Base-by-base conservation (phyloP, 1,284 basidiomycete species). In the Trichosporon ovoides region DNA sequence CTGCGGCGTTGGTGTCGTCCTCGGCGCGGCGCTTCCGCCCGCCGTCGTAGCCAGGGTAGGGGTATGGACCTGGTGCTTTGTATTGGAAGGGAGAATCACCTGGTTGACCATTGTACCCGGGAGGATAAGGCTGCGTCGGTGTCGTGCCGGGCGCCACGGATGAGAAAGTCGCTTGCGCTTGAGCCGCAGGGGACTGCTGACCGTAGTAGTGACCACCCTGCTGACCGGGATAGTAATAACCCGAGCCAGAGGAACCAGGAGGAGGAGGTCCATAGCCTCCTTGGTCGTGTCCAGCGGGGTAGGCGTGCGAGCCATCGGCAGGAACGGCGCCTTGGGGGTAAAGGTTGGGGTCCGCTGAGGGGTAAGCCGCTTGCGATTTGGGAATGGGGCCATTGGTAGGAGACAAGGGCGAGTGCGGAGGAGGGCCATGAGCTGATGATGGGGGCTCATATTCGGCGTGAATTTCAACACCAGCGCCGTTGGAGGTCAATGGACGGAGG, bases 11-110 rank as follows among this genome's bases (percentile, higher is more conserved):
- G 12, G 61, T 59, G 28, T 61, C 63, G 16, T 72, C 70, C 38
- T 71, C 68, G 14, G 61, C 66, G 10, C 70, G 66, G 20, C 73
- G 66, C 56, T 73, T 74, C 20, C 71, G 67, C 3, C 61, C 56
- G 28, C 38, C 48, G 38, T 72, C 68, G 49, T 68, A 68, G 20
- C 63, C 61, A 14, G 57, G 57, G 56, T 62, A 61, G 13, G 58
- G 66, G 54, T 59, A 66, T 13, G 63, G 54, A 13, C 61, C 64
- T 16, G 69, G 66, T 5, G 69, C 68, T 50, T 74, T 70, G 61
- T 77, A 76, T 52, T 73, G 70, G 64, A 75, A 77, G 1, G 73
- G 75, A 19, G 72, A 72, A 34, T 75, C 72, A 34, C 68, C 64
- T 4, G 67, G 60, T 3, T 60, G 57, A n/a, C 61, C 58, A 14